These are phyloP conservation scores for Hypomyces rosellus DNA, from an alignment of 2,329 filamentous ascomycete genomes.

Conservation along the genomic window DNA sequence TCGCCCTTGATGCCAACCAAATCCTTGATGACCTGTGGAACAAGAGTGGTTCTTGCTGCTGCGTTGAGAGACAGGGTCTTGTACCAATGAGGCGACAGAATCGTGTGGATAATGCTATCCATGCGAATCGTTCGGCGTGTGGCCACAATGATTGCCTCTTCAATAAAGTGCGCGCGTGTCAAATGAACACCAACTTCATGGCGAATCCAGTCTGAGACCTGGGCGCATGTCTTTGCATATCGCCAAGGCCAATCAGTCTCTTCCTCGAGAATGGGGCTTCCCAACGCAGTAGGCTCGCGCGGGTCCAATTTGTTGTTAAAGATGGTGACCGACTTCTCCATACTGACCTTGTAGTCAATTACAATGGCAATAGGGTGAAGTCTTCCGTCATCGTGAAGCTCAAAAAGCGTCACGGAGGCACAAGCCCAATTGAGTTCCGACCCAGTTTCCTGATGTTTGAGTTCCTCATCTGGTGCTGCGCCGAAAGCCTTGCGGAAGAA, in stretches of 20 bases:
- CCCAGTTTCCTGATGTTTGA: constrained; percentile 22
- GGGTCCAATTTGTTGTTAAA: constrained; percentile 39
- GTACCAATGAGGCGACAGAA: constrained; percentile 42
- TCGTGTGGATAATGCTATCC: constrained; percentile 36
- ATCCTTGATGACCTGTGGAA: constrained; percentile 38
- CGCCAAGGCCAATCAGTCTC: constrained; percentile 45
- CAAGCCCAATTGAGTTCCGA: constrained; percentile 29
- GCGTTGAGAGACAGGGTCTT: constrained; percentile 45
- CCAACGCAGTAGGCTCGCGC: constrained; percentile 15
- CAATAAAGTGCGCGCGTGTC: constrained; percentile 38
- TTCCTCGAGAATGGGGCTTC: constrained; percentile 20
- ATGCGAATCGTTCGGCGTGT: constrained; percentile 35
- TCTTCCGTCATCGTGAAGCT: constrained; percentile 36
- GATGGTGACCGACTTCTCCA: constrained; percentile 39
- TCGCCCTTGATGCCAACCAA: constrained; percentile 34
- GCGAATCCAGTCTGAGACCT: constrained; percentile 41
- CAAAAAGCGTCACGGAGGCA: constrained; percentile 37
- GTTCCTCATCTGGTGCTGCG: constrained; percentile 18
- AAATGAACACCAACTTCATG: constrained; percentile 44
- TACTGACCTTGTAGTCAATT: constrained; percentile 37
- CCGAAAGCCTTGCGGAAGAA: constrained; percentile 35
- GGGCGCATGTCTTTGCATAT: constrained; percentile 45
- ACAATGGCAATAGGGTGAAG: constrained; percentile 44
- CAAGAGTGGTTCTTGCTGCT: constrained; percentile 36
- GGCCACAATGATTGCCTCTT: constrained; percentile 42